Evolutionary conservation across 352 stramenopile genomes (phyloP).

Genomic region (Phytophthora capsici): DNA sequence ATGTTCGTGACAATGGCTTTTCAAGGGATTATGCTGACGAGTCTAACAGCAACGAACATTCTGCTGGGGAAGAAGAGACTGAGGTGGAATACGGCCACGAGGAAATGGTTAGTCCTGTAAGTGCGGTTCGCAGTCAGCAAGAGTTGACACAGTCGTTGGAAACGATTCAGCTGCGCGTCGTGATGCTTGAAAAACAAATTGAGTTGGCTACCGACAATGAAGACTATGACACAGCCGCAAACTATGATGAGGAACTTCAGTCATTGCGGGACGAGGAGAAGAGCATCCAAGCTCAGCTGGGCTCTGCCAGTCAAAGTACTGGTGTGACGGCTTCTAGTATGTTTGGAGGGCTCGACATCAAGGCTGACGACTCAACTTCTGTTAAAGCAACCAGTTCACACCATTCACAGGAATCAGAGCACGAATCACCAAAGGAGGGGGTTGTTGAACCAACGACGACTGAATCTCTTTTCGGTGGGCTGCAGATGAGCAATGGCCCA

Average conservation of each 20-base stretch:
- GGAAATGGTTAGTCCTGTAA: slow-evolving; percentile 48
- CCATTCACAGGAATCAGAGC: slow-evolving; percentile 9
- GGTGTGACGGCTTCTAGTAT: slow-evolving; percentile 22
- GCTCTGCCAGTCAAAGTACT: not conserved
- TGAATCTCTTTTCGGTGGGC: slow-evolving; percentile 44
- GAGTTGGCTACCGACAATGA: slow-evolving; percentile 74
- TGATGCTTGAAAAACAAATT: slow-evolving; percentile 70
- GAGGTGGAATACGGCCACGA: slow-evolving; percentile 36
- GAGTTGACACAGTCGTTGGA: slow-evolving; percentile 54
- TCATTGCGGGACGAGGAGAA: slow-evolving; percentile 62
- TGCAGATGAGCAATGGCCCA: slow-evolving; percentile 42
- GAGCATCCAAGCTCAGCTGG: slow-evolving; percentile 39
- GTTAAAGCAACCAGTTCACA: slow-evolving; percentile 9
- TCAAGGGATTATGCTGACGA: slow-evolving; percentile 20
- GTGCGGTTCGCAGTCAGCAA: slow-evolving; percentile 32
- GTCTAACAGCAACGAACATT: slow-evolving; percentile 31
- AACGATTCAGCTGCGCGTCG: slow-evolving; percentile 50
- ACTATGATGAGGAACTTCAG: slow-evolving; percentile 70
- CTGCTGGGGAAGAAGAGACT: slow-evolving; percentile 24
- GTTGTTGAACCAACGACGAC: slow-evolving; percentile 6
- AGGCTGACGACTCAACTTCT: slow-evolving; percentile 1
- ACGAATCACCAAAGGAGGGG: slow-evolving; percentile 15
- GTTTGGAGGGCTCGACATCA: slow-evolving; percentile 41
- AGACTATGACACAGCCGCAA: slow-evolving; percentile 66
- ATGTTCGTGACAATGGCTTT: slow-evolving; percentile 15